Evolutionary conservation across 768 basidiomycete genomes (phyloP).

Genomic region (Panellus pusillus): DNA sequence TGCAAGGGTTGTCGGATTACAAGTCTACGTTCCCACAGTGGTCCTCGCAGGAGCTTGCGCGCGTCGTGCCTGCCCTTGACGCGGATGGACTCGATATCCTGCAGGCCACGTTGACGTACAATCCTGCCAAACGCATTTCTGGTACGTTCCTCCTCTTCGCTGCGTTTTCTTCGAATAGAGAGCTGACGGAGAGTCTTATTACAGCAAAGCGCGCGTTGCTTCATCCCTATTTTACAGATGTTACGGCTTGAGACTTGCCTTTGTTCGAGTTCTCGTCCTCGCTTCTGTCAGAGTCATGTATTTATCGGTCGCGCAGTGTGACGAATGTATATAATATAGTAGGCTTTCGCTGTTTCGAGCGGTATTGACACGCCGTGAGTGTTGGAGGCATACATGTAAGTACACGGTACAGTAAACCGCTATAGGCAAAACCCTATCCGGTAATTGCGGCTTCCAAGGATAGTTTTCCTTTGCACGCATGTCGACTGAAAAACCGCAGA

Average conservation of each 20-base stretch:
- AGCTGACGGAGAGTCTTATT: slow-evolving; percentile 44
- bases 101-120: slow-evolving; percentile 77
- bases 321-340: too few relatives aligned
- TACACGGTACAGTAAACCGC: too few relatives aligned
- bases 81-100: slow-evolving; percentile 78
- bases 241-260: slow-evolving; percentile 26
- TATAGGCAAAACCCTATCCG: too few relatives aligned
- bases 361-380: too few relatives aligned
- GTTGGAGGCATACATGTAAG: too few relatives aligned
- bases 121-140: slow-evolving; percentile 90
- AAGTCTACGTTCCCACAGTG: slow-evolving; percentile 97
- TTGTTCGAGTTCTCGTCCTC: not conserved
- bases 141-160: slow-evolving; percentile 46
- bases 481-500: too few relatives aligned
- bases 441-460: too few relatives aligned
- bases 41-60: slow-evolving; percentile 71
- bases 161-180: slow-evolving; percentile 23
- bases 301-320: slow-evolving; percentile 5
- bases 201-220: slow-evolving; percentile 56
- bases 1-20: slow-evolving; percentile 87
- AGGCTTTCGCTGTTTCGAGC: too few relatives aligned
- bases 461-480: too few relatives aligned
- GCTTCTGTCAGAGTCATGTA: slow-evolving; percentile 2
- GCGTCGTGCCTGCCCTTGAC: slow-evolving; percentile 70
- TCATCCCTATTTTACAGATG: slow-evolving; percentile 52